Base-by-base conservation (phyloP, 1,284 basidiomycete species). In the Trichosporon asahii region DNA sequence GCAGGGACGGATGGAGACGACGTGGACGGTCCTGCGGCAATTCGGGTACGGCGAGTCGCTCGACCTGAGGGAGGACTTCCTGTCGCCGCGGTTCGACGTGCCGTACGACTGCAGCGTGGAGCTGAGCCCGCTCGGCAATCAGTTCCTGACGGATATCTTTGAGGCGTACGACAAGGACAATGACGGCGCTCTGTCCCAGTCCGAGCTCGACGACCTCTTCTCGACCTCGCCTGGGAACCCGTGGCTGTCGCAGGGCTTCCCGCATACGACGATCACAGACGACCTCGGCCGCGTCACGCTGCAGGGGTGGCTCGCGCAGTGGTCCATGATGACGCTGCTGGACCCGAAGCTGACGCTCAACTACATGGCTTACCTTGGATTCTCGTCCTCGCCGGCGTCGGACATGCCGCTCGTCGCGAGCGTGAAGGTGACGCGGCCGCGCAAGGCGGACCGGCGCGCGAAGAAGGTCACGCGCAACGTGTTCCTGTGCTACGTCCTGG, bases 291-390 rank as follows among this genome's bases (percentile, higher is more conserved):
- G 92, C 11, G 93, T 98, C 15, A 98, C 96, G 18, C 84, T 99
- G 65, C 96, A 98, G 84, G 94, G 94, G 7, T 99, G 96, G 96
- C 86, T 99, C 18, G 96, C 96, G 27, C 95, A 98, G 81, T 99
- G 96, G 96, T 97, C 94, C 80, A 98, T 98, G 95, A 97, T 95
- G 0, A 99, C 96, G 0, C 86, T 99, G 2, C 87, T 99, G 18
- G 93, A 98, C 78, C 91, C 95, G 77, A 91, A 90, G 79, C 92
- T 91, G 25, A 97, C 96, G 0, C 86, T 99, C 25, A 91, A 94
- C 27, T 98, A 98, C 82, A 90, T 99, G n/a, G 95, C 95, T 18
- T 97, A 98, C 72, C 78, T 84, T 35, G 80, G 82, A 25, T 84
- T 84, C 70, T 82, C 84, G 2, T 85, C 84, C 0, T 82, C 81